A percentile compares a stretch with the other conserved stretches of the same genome.
Evolutionary conservation across 1,284 basidiomycete species (phyloP).

Genomic region (Xerocomus minutiporus): DNA sequence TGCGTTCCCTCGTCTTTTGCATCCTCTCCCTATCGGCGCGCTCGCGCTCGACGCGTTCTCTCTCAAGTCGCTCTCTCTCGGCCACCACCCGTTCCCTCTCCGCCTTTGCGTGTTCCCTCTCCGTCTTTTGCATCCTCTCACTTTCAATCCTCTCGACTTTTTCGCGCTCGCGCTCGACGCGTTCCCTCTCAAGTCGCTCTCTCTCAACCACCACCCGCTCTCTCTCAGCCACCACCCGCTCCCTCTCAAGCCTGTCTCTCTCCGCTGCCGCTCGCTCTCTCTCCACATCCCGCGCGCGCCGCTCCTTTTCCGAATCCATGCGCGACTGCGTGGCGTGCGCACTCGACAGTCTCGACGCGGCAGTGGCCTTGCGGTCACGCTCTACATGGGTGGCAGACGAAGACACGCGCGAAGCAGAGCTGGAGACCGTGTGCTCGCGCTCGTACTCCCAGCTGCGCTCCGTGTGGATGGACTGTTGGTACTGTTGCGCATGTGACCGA

Average conservation of each 20-base stretch:
- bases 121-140: conserved; percentile 3
- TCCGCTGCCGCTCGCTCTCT: conserved; percentile 13
- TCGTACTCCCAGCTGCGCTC: conserved; percentile 28
- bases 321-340: conserved; percentile 20
- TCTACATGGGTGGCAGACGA: conserved; percentile 24
- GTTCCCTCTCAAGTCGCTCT: conserved; percentile 11
- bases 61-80: conserved; percentile 5
- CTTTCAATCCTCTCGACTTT: conserved; percentile 4
- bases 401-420: conserved; percentile 26
- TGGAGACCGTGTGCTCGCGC: conserved; percentile 24
- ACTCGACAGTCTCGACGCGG: conserved; percentile 22
- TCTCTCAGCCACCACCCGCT: conserved; percentile 16
- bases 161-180: conserved; percentile 16
- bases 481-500: background rate
- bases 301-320: conserved; percentile 21
- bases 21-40: conserved; percentile 8
- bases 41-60: conserved; percentile 16
- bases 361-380: conserved; percentile 26
- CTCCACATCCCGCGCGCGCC: conserved; percentile 18
- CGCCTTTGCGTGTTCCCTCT: background rate
- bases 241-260: conserved; percentile 17
- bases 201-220: conserved; percentile 16
- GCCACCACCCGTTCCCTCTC: background rate
- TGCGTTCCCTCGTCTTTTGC: conserved; percentile 1
- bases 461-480: conserved; percentile 20